Percentiles rank a stretch among this genome's conserved stretches.
Evolutionary conservation across 345 rosid species (phyloP).

Genomic region (Barbarea vulgaris): DNA sequence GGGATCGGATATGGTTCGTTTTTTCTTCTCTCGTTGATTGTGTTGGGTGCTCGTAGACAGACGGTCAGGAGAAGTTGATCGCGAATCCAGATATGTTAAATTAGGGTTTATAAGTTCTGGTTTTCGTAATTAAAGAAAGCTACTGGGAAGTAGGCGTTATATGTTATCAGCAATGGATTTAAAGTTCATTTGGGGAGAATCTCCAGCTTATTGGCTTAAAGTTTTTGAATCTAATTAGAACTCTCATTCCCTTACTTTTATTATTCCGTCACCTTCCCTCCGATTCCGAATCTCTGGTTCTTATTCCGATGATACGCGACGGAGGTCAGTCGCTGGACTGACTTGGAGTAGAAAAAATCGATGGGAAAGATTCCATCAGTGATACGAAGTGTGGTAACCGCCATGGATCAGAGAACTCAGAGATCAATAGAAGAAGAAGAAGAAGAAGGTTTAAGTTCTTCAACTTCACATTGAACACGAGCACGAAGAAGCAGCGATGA

Average conservation of each 20-base stretch:
- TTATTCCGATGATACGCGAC: neutral
- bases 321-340: slow-evolving; percentile 13
- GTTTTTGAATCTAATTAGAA: no score
- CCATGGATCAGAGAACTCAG: slow-evolving; percentile 14
- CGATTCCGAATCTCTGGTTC: neutral
- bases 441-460: slow-evolving; percentile 1
- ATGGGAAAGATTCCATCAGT: slow-evolving; percentile 31
- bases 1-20: slow-evolving; percentile 61
- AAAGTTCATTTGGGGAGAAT: no score
- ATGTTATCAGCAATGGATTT: no score
- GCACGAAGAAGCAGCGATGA: slow-evolving; percentile 28
- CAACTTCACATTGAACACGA: slow-evolving; percentile 35
- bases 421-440: neutral
- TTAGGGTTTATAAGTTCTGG: no score
- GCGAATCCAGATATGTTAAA: no score
- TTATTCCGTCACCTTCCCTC: neutral
- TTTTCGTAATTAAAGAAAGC: no score
- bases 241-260: no score
- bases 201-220: no score
- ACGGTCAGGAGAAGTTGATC: slow-evolving; percentile 66
- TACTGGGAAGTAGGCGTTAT: no score
- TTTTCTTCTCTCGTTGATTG: slow-evolving; percentile 53
- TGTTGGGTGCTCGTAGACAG: slow-evolving; percentile 53
- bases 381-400: slow-evolving; percentile 21
- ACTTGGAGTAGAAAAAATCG: neutral